phyloP scores from a whole-genome alignment of 2,329 filamentous ascomycete species.

The Periconia digitata region DNA sequence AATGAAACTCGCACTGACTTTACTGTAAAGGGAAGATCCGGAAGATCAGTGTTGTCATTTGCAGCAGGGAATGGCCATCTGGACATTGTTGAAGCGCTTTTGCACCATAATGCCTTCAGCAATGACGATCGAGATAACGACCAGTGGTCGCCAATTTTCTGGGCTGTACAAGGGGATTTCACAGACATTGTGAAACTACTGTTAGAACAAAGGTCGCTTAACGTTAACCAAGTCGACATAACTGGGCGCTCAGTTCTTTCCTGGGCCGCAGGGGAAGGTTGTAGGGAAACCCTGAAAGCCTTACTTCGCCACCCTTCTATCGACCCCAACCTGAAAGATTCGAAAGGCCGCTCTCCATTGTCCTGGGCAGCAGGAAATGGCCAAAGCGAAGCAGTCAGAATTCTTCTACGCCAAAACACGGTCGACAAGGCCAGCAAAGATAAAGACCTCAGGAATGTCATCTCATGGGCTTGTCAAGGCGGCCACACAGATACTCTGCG shows the following conservation, averaged over 20 bases:
- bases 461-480: conserved; percentile 36
- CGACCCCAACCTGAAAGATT: conserved; percentile 31
- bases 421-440: conserved; percentile 34
- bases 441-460: conserved; percentile 29
- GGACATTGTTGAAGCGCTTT: conserved; percentile 30
- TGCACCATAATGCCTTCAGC: conserved; percentile 16
- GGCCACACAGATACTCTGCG: conserved; percentile 24
- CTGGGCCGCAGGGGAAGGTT: conserved; percentile 39
- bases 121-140: conserved; percentile 25
- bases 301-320: conserved; percentile 26
- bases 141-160: conserved; percentile 37
- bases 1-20: conserved; percentile 23
- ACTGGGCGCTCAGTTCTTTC: conserved; percentile 36
- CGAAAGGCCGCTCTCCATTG: conserved; percentile 33
- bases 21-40: conserved; percentile 18
- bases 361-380: conserved; percentile 36
- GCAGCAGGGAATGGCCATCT: conserved; percentile 36
- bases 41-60: conserved; percentile 37
- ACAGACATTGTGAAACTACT: conserved; percentile 22
- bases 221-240: conserved; percentile 37
- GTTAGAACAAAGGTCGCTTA: conserved; percentile 18
- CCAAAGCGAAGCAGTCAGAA: conserved; percentile 17
- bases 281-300: conserved; percentile 18
- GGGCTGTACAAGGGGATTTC: conserved; percentile 31
- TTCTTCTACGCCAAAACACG: conserved; percentile 23